Evolutionary conservation across 2,329 filamentous ascomycete species (phyloP), one percentile per base, ranked within the genome.

Genomic region (Penicillium frequentans): DNA sequence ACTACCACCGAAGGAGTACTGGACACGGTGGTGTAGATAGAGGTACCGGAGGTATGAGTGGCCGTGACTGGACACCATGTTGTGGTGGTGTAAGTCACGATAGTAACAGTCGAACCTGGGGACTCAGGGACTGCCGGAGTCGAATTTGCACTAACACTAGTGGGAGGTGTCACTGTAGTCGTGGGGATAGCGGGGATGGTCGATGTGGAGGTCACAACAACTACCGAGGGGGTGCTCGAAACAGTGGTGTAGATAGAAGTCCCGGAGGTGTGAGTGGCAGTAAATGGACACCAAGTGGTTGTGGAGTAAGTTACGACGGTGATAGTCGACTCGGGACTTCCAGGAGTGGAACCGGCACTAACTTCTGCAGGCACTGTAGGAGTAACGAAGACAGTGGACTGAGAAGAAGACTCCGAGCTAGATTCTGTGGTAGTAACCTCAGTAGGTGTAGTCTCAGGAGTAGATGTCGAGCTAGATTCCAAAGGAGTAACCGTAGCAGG

Each of bases 201-300:
- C 35, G 49, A 51, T 11, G 49, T 51, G 16, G 49, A n/a, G 6
- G 53, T 55, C 1, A 55, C 27, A 21, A 23, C 19, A 23, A 42
- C 39, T 5, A 19, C 83, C 3, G 53, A 55, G 67, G 86, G 67
- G 35, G 84, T 87, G 58, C 79, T 81, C 46, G 84, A 69, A 21
- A 82, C 74, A 49, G 85, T 68, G 10, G 80, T 39, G 31, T 31
- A 81, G 55, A 81, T 76, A 1, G 80, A 80, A 44, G 79, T 75
- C 31, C 81, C 68, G 1, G 77, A 77, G 43, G 80, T 76, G 33
- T 68, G 54, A 5, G 68, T 72, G 27, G 56, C 49, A 13, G 70
- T 73, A 2, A 73, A 65, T 3, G 71, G 71, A 54, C 65, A 73
- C 19, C 63, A 70, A 9, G 71, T 73, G 11, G 64, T 57, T 5